phyloP scores from a whole-genome alignment of 2,329 filamentous ascomycete species.

The Calonectria fujianensis region DNA sequence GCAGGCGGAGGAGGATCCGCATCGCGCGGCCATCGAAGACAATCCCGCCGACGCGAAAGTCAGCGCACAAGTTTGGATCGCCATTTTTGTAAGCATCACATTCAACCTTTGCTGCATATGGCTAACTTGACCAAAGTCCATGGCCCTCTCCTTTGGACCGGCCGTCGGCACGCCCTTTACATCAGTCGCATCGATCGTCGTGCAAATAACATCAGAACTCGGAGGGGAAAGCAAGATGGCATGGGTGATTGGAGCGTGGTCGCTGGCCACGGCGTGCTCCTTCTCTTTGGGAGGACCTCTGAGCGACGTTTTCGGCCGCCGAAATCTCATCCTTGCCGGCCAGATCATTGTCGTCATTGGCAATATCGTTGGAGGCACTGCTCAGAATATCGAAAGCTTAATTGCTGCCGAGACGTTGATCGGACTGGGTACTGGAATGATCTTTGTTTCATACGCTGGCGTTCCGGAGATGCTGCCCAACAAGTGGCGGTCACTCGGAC shows the following conservation, averaged over 20 bases:
- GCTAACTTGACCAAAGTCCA: background rate
- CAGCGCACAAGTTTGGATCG: conserved; percentile 6
- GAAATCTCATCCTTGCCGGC: conserved; percentile 5
- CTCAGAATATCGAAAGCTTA: conserved; percentile 13
- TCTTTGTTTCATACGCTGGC: conserved; percentile 8
- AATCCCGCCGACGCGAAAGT: background rate
- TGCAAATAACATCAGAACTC: conserved; percentile 2
- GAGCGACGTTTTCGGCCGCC: conserved; percentile 6
- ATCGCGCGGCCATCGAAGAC: conserved; percentile 13
- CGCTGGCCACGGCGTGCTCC: conserved; percentile 12
- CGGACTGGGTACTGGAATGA: conserved; percentile 10
- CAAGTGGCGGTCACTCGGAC: conserved; percentile 12
- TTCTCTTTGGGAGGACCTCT: conserved; percentile 10
- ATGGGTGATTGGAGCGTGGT: conserved; percentile 8
- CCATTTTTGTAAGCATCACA: conserved; percentile 1
- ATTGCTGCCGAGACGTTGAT: conserved; percentile 5
- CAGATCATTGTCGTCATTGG: conserved; percentile 6
- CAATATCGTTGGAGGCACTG: conserved; percentile 10
- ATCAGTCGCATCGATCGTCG: conserved; percentile 16
- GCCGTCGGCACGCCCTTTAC: conserved; percentile 15
- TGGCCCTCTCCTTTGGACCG: conserved; percentile 9
- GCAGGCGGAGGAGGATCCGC: conserved; percentile 1
- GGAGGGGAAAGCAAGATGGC: conserved; percentile 19
- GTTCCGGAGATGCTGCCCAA: conserved; percentile 15
- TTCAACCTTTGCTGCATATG: too few relatives aligned